Percentiles rank a stretch among this genome's conserved stretches.
Evolutionary conservation across 371 early-diverging fungal genomes (phyloP).

Genomic region (Racocetra persica): DNA sequence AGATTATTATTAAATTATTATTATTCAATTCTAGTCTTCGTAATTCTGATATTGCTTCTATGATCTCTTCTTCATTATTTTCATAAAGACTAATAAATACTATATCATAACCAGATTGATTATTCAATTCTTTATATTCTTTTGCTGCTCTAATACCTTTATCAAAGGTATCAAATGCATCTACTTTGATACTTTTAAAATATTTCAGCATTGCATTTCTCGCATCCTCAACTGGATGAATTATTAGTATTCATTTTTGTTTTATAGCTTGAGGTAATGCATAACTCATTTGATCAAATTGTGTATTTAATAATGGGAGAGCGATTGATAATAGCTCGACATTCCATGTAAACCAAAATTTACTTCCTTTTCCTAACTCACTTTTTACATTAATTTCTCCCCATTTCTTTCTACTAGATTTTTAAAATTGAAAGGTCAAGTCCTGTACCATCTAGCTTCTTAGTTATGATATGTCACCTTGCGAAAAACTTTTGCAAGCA

Average conservation of each 20-base stretch:
- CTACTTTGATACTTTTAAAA: not conserved
- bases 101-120: too few species aligned
- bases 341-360: conserved; percentile 51
- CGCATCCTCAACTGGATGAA: conserved; percentile 45
- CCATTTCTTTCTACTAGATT: conserved; percentile 53
- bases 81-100: too few species aligned
- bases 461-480: conserved; percentile 52
- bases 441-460: conserved; percentile 38
- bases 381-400: conserved; percentile 49
- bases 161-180: conserved; percentile 10
- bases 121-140: not conserved
- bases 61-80: too few species aligned
- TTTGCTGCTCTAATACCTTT: conserved; percentile 13
- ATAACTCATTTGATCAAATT: too few species aligned
- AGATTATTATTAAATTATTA: too few species aligned
- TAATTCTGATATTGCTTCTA: too few species aligned
- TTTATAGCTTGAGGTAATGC: too few species aligned
- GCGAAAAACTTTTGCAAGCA: conserved; percentile 38
- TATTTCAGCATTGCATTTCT: not conserved
- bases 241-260: not conserved
- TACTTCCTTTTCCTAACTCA: conserved; percentile 41
- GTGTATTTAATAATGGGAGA: not conserved
- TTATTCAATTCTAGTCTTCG: too few species aligned
- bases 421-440: conserved; percentile 52
- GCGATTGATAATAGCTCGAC: conserved; percentile 25